These are phyloP conservation scores for Tolypocladium paradoxum DNA, from an alignment of 2,329 filamentous ascomycete genomes.

Conservation along the genomic window DNA sequence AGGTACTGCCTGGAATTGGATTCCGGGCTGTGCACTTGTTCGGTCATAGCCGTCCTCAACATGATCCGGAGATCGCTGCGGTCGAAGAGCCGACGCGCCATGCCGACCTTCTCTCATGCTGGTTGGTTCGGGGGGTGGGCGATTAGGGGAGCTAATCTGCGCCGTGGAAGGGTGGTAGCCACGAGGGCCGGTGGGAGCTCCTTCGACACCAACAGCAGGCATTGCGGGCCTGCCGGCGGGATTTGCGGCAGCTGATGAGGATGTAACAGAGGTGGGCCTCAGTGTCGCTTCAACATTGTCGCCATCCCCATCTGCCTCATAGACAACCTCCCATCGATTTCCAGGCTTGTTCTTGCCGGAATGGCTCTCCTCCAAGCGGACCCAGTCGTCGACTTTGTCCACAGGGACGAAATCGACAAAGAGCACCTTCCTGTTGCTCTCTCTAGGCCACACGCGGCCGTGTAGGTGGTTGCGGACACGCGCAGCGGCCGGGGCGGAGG, in stretches of 20 bases:
- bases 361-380: slow-evolving; percentile 51
- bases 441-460: slow-evolving; percentile 73
- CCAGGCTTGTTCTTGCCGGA: slow-evolving; percentile 29
- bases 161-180: slow-evolving; percentile 13
- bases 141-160: slow-evolving; percentile 22
- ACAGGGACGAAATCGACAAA: slow-evolving; percentile 86
- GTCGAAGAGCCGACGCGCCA: slow-evolving; percentile 56
- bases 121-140: slow-evolving; percentile 8
- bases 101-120: slow-evolving; percentile 28
- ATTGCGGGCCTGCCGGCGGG: slow-evolving; percentile 5
- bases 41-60: neutral
- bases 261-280: slow-evolving; percentile 3
- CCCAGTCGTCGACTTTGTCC: slow-evolving; percentile 62
- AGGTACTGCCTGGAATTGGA: slow-evolving; percentile 1
- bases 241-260: slow-evolving; percentile 2
- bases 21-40: neutral
- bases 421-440: slow-evolving; percentile 70
- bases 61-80: neutral
- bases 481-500: slow-evolving; percentile 57
- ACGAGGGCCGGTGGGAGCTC: slow-evolving; percentile 27
- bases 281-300: slow-evolving; percentile 33
- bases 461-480: slow-evolving; percentile 70
- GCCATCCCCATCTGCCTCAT: slow-evolving; percentile 46
- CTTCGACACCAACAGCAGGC: slow-evolving; percentile 11
- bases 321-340: slow-evolving; percentile 62